Conservation (phyloP, 1,284 basidiomycete genomes). For the Cutaneotrichosporon cavernicola region DNA sequence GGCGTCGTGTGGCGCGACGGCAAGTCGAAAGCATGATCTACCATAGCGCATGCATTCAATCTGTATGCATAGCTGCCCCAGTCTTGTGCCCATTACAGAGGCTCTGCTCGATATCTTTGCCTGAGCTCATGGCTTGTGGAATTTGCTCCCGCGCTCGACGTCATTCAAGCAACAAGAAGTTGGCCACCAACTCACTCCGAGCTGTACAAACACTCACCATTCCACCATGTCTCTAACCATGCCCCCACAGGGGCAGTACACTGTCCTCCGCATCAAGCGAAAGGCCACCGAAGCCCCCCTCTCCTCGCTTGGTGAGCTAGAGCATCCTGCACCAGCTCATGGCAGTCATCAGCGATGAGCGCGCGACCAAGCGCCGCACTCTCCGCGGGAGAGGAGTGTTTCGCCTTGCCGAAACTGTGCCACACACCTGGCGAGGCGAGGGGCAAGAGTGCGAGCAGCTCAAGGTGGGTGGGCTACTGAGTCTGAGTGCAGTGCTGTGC, state of each 20-base stretch:
- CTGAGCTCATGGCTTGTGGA: background rate
- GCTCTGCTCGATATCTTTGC: background rate
- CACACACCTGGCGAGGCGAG: constrained; percentile 48
- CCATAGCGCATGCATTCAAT: background rate
- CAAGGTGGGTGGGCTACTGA: constrained; percentile 17
- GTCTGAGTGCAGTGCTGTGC: constrained; percentile 1
- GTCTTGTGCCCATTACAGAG: background rate
- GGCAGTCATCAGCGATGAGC: constrained; percentile 43
- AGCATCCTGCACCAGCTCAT: background rate
- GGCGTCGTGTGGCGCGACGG: constrained; percentile 38
- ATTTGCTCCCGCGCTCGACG: background rate
- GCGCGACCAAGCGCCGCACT: constrained; percentile 35
- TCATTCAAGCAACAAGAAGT: background rate
- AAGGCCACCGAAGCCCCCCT: constrained; percentile 53
- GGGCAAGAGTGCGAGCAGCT: constrained; percentile 47
- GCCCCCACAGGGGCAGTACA: constrained; percentile 28
- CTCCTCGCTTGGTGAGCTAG: constrained; percentile 44
- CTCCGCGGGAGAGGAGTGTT: constrained; percentile 46
- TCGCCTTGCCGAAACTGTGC: constrained; percentile 53
- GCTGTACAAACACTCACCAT: background rate
- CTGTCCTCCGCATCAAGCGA: constrained; percentile 54
- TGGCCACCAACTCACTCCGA: background rate
- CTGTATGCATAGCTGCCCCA: background rate
- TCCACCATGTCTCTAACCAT: background rate
- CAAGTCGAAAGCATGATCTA: background rate